phyloP scores from a whole-genome alignment of 2,329 filamentous ascomycete species.

The Byssothecium circinans region DNA sequence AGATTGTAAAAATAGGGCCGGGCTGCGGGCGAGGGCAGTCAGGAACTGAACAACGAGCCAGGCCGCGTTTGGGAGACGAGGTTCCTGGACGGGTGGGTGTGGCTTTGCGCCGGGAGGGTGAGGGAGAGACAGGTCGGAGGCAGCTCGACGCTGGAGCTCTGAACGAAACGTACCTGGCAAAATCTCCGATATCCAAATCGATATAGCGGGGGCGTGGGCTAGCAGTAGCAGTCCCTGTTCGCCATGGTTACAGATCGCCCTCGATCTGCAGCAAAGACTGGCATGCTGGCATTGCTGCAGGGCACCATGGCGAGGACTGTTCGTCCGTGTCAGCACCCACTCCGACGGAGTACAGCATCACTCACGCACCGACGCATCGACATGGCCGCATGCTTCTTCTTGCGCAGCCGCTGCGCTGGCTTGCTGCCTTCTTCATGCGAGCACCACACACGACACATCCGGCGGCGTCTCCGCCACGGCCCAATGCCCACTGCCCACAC shows the following conservation, averaged over 20 bases:
- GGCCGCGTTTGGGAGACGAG: slow-evolving; percentile 27
- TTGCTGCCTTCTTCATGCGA: slow-evolving; percentile 7
- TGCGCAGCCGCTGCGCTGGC: too few relatives aligned
- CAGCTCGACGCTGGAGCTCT: slow-evolving; percentile 7
- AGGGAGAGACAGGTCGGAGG: slow-evolving; percentile 23
- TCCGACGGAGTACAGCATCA: slow-evolving; percentile 3
- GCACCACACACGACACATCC: slow-evolving; percentile 17
- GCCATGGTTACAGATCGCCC: slow-evolving; percentile 43
- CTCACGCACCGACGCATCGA: neutral
- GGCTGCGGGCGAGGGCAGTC: slow-evolving; percentile 16
- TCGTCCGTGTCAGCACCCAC: slow-evolving; percentile 3
- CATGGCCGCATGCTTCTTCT: too few relatives aligned
- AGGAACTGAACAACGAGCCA: slow-evolving; percentile 24
- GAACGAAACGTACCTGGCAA: slow-evolving; percentile 23
- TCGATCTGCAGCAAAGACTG: slow-evolving; percentile 35
- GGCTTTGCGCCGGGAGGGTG: slow-evolving; percentile 37
- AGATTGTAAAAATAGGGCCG: slow-evolving; percentile 31
- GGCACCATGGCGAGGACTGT: slow-evolving; percentile 20
- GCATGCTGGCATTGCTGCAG: slow-evolving; percentile 24
- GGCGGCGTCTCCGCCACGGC: slow-evolving; percentile 13
- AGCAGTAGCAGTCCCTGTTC: slow-evolving; percentile 30
- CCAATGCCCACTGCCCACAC: too few relatives aligned
- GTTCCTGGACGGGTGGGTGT: slow-evolving; percentile 35
- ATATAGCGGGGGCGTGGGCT: slow-evolving; percentile 30
- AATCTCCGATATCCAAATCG: slow-evolving; percentile 43